A percentile compares a stretch with the other conserved stretches of the same genome.
Conservation (phyloP, 306 rosid species). For the Luffa acutangula region DNA sequence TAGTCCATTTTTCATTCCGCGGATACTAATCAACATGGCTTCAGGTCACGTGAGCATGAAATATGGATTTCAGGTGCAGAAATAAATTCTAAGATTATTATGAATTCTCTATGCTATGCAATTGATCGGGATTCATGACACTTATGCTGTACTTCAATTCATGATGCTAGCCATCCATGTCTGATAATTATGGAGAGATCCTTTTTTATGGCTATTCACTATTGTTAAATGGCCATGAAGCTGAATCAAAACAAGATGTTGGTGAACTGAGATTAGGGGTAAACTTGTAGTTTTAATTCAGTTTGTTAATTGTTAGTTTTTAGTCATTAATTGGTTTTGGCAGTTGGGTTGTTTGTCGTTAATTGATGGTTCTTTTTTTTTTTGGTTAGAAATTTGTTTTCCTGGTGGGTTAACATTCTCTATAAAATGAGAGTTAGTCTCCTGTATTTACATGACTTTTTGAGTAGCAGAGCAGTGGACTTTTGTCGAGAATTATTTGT, state of each 20-base stretch:
- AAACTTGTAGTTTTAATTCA: not conserved
- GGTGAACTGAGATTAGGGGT: not conserved
- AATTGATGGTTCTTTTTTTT: no score
- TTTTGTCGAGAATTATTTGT: not conserved
- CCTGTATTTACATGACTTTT: not conserved
- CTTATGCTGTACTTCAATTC: not conserved
- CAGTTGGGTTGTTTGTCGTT: not conserved
- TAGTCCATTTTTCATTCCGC: conserved; percentile 93
- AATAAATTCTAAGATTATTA: not conserved
- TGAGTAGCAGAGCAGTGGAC: not conserved
- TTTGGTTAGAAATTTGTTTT: not conserved
- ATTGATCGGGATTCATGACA: not conserved
- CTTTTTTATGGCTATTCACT: not conserved
- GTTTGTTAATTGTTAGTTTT: not conserved
- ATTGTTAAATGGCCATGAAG: not conserved
- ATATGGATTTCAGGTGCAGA: conserved; percentile 79
- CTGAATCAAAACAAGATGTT: not conserved
- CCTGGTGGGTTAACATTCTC: not conserved
- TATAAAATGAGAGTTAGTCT: not conserved
- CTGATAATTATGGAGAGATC: not conserved
- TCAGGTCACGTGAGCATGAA: conserved; percentile 98
- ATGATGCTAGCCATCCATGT: not conserved
- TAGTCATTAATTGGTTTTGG: not conserved
- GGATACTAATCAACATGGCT: conserved; percentile 93
- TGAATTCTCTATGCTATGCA: not conserved